Conservation (phyloP, 257 asterid species). For the Lantana camara region DNA sequence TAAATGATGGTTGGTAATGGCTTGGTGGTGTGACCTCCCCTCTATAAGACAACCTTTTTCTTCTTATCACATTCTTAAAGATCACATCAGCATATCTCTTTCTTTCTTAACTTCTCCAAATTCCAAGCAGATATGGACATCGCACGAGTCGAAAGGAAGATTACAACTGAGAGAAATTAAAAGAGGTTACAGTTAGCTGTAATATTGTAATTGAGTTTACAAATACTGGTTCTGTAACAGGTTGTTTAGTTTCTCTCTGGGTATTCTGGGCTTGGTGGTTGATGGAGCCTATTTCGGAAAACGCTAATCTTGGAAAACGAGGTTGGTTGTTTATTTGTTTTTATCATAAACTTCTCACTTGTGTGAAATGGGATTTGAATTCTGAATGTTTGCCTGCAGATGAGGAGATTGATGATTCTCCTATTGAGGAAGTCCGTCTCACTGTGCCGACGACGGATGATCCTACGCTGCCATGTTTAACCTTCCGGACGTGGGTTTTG, state of each 20-base stretch:
- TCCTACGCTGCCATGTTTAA: conserved; percentile 64
- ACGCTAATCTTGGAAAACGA: conserved; percentile 1
- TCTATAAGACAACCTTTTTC: no score
- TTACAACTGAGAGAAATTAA: neutral
- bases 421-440: conserved; percentile 69
- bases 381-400: conserved; percentile 11
- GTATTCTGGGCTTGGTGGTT: neutral
- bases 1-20: neutral
- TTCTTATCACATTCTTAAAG: no score
- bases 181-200: neutral
- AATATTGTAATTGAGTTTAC: no score
- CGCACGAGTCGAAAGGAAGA: neutral
- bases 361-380: neutral
- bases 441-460: conserved; percentile 70
- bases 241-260: neutral
- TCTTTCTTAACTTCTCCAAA: neutral
- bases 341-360: neutral
- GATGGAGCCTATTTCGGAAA: conserved; percentile 33
- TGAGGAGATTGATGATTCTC: conserved; percentile 67
- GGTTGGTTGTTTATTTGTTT: conserved; percentile 2
- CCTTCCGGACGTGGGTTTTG: conserved; percentile 67
- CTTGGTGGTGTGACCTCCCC: no score
- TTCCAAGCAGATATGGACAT: neutral
- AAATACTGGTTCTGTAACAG: no score
- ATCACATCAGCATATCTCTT: no score